Conservation (phyloP, 495 filamentous ascomycete genomes). For the Coniosporium apollinis region DNA sequence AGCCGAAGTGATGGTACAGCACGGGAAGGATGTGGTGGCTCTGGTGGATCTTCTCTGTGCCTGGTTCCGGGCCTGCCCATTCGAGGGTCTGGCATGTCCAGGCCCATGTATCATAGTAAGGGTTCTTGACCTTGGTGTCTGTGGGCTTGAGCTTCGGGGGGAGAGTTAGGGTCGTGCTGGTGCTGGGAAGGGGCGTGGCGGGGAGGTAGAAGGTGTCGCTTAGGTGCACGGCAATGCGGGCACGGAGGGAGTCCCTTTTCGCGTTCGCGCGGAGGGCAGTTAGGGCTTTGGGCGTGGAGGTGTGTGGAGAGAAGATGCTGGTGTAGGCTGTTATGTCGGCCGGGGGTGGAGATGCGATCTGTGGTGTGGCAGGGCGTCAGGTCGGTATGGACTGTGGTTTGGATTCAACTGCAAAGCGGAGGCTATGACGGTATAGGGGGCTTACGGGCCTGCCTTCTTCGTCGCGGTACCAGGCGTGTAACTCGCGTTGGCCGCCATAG, state of each 20-base stretch:
- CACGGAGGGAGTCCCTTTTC: conserved; percentile 36
- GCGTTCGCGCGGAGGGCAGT: conserved; percentile 38
- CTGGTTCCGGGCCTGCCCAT: conserved; percentile 34
- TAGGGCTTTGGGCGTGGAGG: conserved; percentile 33
- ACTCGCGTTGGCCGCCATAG: conserved; percentile 26
- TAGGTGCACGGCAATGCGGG: conserved; percentile 32
- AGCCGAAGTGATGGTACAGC: conserved; percentile 54
- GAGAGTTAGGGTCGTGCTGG: conserved; percentile 2
- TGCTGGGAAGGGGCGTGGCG: conserved; percentile 9
- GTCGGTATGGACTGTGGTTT: neutral
- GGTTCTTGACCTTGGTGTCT: conserved; percentile 34
- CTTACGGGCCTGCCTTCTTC: conserved; percentile 19
- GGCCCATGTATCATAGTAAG: conserved; percentile 39
- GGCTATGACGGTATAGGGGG: no score
- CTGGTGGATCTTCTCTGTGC: conserved; percentile 21
- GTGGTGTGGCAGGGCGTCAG: no score
- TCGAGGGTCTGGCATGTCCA: conserved; percentile 30
- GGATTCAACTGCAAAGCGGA: neutral
- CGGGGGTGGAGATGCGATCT: conserved; percentile 28
- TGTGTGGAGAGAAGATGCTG: conserved; percentile 35
- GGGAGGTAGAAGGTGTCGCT: conserved; percentile 18
- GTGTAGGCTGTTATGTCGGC: conserved; percentile 40
- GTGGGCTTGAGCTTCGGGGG: conserved; percentile 22
- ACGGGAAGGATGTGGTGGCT: conserved; percentile 42
- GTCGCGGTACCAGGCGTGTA: conserved; percentile 28